These are phyloP conservation scores for Solanum paucissectum DNA, from an alignment of 257 asterid genomes.

Conservation along the genomic window DNA sequence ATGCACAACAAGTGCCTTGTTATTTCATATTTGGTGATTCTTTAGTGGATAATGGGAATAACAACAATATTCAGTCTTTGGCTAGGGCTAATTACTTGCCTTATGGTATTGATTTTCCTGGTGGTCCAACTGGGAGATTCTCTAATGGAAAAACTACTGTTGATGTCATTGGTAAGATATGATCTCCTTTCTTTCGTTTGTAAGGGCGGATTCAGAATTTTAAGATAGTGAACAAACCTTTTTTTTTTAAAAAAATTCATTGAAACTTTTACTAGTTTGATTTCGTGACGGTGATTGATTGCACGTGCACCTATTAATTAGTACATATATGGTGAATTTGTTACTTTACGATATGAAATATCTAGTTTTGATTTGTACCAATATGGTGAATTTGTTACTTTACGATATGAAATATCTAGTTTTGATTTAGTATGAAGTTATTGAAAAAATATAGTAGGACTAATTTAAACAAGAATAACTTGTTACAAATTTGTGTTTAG, in stretches of 20 bases:
- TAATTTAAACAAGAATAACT: background rate
- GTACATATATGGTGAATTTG: background rate
- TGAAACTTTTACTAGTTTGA: background rate
- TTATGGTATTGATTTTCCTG: constrained; percentile 23
- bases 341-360: too few species aligned
- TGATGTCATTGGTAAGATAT: constrained; percentile 14
- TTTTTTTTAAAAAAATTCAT: background rate
- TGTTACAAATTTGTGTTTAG: background rate
- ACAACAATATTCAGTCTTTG: constrained; percentile 9
- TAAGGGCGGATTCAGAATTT: background rate
- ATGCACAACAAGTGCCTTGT: constrained; percentile 16
- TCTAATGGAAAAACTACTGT: constrained; percentile 19
- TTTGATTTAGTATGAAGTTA: background rate
- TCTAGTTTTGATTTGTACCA: too few species aligned
- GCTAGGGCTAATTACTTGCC: constrained; percentile 23
- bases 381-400: background rate
- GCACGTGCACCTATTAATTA: background rate
- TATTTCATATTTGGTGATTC: constrained; percentile 30
- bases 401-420: too few species aligned
- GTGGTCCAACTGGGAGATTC: constrained; percentile 26
- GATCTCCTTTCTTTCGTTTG: background rate
- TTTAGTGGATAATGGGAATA: constrained; percentile 22
- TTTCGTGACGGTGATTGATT: background rate
- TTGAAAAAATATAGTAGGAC: background rate
- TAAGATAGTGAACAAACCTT: background rate